A percentile compares a stretch with the other conserved stretches of the same genome.
phyloP scores from a whole-genome alignment of 2,329 filamentous ascomycete genomes.

The Neonectria hederae region DNA sequence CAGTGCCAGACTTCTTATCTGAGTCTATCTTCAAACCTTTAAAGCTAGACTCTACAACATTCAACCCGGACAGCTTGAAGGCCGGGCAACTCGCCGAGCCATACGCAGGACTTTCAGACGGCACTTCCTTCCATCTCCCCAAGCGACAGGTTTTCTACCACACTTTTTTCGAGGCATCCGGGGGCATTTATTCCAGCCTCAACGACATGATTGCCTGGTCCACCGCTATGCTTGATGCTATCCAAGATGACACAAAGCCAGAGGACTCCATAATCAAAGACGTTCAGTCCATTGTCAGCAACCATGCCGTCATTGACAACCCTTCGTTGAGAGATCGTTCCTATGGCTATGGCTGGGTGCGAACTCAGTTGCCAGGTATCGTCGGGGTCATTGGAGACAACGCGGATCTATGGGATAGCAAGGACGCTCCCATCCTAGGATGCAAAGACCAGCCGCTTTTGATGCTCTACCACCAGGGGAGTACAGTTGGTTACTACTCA shows the following conservation, averaged over 20 bases:
- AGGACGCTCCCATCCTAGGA: conserved; percentile 8
- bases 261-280: background rate
- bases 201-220: background rate
- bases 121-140: background rate
- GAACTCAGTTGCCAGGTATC: conserved; percentile 6
- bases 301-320: conserved; percentile 4
- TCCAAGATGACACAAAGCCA: background rate
- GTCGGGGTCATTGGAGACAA: conserved; percentile 7
- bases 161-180: conserved; percentile 10
- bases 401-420: background rate
- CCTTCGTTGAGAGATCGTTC: conserved; percentile 11
- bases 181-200: background rate
- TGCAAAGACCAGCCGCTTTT: background rate
- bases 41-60: background rate
- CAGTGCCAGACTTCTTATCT: background rate
- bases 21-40: background rate
- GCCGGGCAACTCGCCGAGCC: background rate
- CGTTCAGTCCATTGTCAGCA: background rate
- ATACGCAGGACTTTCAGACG: conserved; percentile 1
- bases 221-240: background rate
- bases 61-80: background rate
- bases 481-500: background rate
- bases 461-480: conserved; percentile 23
- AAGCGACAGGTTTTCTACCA: background rate
- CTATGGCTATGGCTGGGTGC: conserved; percentile 15